These are phyloP conservation scores for Bertia moriformis DNA, from an alignment of 2,329 filamentous ascomycete genomes.

Conservation along the genomic window DNA sequence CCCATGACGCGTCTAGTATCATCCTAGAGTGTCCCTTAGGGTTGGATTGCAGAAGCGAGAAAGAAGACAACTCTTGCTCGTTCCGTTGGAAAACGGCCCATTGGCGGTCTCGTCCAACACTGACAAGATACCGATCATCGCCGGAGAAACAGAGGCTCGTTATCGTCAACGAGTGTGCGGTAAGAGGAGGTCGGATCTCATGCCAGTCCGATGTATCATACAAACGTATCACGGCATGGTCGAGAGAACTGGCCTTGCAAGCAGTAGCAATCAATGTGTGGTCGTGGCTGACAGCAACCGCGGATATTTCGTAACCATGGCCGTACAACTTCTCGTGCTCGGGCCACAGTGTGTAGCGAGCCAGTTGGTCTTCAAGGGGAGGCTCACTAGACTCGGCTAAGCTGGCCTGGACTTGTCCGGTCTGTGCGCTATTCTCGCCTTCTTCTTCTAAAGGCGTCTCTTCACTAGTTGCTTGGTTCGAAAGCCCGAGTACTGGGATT, in stretches of 20 bases:
- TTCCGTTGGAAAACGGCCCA: constrained; percentile 62
- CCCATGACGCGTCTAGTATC: constrained; percentile 83
- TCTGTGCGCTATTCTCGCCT: neutral
- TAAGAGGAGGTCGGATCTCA: constrained; percentile 68
- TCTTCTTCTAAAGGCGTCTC: neutral
- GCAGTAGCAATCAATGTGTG: constrained; percentile 72
- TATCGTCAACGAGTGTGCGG: constrained; percentile 76
- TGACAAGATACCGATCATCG: constrained; percentile 64
- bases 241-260: constrained; percentile 79
- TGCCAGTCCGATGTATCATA: constrained; percentile 82
- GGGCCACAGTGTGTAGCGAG: constrained; percentile 84
- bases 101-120: constrained; percentile 79
- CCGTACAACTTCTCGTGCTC: constrained; percentile 95
- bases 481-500: neutral
- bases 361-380: constrained; percentile 77
- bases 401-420: constrained; percentile 26
- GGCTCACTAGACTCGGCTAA: constrained; percentile 57
- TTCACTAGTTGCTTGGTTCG: neutral
- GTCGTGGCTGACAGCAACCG: constrained; percentile 64
- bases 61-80: constrained; percentile 19
- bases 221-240: constrained; percentile 84
- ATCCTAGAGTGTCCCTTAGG: constrained; percentile 81
- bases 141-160: constrained; percentile 67
- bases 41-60: constrained; percentile 47
- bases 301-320: constrained; percentile 91